Percentiles rank a stretch among this genome's conserved stretches.
These are phyloP conservation scores for Bolboschoenus planiculmis DNA, from an alignment of 176 grass and related monocot genomes.

Conservation along the genomic window DNA sequence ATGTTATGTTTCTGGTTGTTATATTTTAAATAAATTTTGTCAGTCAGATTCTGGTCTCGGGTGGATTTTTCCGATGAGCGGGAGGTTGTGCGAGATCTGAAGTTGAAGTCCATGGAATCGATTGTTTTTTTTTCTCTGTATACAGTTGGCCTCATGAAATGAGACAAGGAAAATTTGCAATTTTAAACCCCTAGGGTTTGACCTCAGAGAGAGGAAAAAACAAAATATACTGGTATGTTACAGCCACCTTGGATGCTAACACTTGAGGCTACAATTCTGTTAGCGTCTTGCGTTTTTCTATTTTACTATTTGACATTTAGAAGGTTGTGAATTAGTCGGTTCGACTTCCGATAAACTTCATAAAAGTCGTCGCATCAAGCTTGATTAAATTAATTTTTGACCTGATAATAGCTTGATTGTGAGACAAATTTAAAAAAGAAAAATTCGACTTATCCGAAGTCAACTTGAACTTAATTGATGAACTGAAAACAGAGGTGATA, in stretches of 20 bases:
- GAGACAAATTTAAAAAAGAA: background rate
- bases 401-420: background rate
- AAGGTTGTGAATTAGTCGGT: too few relatives aligned
- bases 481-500: background rate
- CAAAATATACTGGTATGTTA: too few relatives aligned
- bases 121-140: background rate
- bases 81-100: too few relatives aligned
- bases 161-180: background rate
- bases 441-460: background rate
- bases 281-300: slow-evolving; percentile 7
- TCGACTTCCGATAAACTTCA: background rate
- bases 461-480: background rate
- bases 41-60: background rate
- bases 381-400: background rate
- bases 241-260: slow-evolving; percentile 47
- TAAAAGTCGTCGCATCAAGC: background rate
- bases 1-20: background rate
- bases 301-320: slow-evolving; percentile 18
- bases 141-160: background rate
- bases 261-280: slow-evolving; percentile 26
- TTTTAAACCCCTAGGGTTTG: background rate
- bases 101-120: background rate
- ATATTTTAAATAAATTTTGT: background rate
- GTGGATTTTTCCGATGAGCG: background rate
- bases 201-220: too few relatives aligned